Evolutionary conservation across 2,329 filamentous ascomycete genomes (phyloP), one percentile per base, ranked within the genome.

Genomic region (Fusarium fracticaudum): DNA sequence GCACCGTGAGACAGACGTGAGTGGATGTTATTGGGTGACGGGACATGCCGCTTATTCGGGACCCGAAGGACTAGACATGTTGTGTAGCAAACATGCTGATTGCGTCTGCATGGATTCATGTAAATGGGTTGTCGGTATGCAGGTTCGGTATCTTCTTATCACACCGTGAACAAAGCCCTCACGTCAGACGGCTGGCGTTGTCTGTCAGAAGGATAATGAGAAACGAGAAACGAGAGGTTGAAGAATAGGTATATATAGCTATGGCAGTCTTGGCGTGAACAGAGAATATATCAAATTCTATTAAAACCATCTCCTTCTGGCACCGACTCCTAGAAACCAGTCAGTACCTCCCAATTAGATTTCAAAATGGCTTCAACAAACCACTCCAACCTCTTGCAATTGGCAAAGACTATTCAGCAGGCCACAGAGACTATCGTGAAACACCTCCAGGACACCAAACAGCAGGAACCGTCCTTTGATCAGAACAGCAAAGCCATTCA

Each of bases 201-300:
- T 20, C 4, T 17, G 20, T 18, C 10, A n/a, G 35, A 55, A 22
- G 24, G 4, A 18, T 29, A 29, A 29, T n/a, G 11, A 17, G 11
- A 10, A 18, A 17, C 10, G 20, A 29, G 8, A 10, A 2, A 22
- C 35, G 17, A 18, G 35, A n/a, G 5, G 7, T 14, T n/a, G 35
- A 18, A 13, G 0, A 13, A 14, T 4, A 22, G 12, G 14, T 29
- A 55, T 29, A 41, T 55, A 55, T 29, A n/a, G 35, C 24, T 24
- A 24, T 3, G 0, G 11, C 1, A 35, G 11, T 2, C 48, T 35
- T 51, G 29, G 31, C 15, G 4, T 17, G 31, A 24, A 18, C 1
- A 51, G 4, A 51, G 6, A 5, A 18, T 10, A 6, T 18, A 24
- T 24, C 15, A 13, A 6, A 26, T n/a, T n/a, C 8, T 41, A 6